phyloP scores from a whole-genome alignment of 805 yeast genomes.

The Spathaspora sp. region DNA sequence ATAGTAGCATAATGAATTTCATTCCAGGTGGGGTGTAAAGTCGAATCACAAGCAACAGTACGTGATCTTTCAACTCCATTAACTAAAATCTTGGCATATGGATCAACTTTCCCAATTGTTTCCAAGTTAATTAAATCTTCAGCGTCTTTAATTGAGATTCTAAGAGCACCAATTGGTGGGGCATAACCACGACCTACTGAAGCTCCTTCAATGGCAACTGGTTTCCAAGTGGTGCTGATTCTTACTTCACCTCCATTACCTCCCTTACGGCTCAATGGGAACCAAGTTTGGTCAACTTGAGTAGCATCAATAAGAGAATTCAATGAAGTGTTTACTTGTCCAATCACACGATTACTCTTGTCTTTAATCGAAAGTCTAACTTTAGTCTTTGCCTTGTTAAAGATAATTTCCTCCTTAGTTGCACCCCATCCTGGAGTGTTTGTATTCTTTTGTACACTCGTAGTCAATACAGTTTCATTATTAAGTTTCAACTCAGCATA shows the following conservation, averaged over 20 bases:
- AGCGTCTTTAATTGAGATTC: constrained; percentile 70
- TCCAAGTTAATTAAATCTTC: constrained; percentile 79
- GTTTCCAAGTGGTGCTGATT: constrained; percentile 76
- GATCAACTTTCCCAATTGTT: constrained; percentile 87
- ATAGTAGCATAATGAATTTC: constrained; percentile 80
- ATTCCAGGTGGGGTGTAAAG: constrained; percentile 80
- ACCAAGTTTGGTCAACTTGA: constrained; percentile 76
- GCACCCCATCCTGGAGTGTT: constrained; percentile 67
- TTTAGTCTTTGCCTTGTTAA: constrained; percentile 68
- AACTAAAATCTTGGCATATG: constrained; percentile 76
- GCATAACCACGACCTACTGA: constrained; percentile 80
- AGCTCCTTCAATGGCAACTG: constrained; percentile 68
- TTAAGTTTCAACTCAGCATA: constrained; percentile 71
- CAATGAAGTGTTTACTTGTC: constrained; percentile 55
- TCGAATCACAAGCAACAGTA: constrained; percentile 64
- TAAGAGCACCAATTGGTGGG: constrained; percentile 91
- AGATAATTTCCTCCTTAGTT: constrained; percentile 62
- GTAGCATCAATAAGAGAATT: constrained; percentile 72
- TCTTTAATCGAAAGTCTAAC: constrained; percentile 63
- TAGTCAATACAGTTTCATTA: constrained; percentile 54
- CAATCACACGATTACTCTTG: constrained; percentile 52
- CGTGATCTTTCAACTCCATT: constrained; percentile 76
- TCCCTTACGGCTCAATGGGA: constrained; percentile 70
- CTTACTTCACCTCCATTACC: constrained; percentile 75
- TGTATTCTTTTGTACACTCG: constrained; percentile 56